Conservation (phyloP, 1,139 yeast species). For the Geotrichum restrictum region DNA sequence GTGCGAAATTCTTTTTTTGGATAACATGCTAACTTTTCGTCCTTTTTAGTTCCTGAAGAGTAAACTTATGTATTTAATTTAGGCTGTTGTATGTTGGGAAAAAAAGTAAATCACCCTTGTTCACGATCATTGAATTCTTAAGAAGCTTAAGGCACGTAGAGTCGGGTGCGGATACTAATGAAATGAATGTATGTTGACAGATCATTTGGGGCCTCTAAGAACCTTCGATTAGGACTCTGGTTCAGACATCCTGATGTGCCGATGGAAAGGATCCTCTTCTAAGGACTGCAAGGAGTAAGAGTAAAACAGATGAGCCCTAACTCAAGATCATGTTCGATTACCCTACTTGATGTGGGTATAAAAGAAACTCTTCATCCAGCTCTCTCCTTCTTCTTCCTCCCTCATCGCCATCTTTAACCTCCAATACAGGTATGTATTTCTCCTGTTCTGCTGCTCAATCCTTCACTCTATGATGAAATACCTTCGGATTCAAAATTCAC, state of each 20-base stretch:
- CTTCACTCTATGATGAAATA: conserved; percentile 18
- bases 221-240: too few species aligned
- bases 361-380: neutral
- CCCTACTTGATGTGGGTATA: neutral
- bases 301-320: too few species aligned
- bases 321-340: too few species aligned
- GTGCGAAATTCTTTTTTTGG: neutral
- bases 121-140: neutral
- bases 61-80: conserved; percentile 23
- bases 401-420: neutral
- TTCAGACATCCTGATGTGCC: too few species aligned
- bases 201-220: too few species aligned
- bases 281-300: too few species aligned
- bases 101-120: neutral
- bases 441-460: neutral
- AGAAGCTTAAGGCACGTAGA: too few species aligned
- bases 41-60: conserved; percentile 22
- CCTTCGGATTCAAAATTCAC: conserved; percentile 21
- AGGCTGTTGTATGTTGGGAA: conserved; percentile 16
- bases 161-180: too few species aligned
- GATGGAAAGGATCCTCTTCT: too few species aligned
- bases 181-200: too few species aligned
- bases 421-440: neutral
- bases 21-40: conserved; percentile 14
- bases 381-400: neutral